Percentiles rank a stretch among this genome's conserved stretches.
These are phyloP conservation scores for Xanthoconium purpureum DNA, from an alignment of 768 basidiomycete species.

Conservation along the genomic window DNA sequence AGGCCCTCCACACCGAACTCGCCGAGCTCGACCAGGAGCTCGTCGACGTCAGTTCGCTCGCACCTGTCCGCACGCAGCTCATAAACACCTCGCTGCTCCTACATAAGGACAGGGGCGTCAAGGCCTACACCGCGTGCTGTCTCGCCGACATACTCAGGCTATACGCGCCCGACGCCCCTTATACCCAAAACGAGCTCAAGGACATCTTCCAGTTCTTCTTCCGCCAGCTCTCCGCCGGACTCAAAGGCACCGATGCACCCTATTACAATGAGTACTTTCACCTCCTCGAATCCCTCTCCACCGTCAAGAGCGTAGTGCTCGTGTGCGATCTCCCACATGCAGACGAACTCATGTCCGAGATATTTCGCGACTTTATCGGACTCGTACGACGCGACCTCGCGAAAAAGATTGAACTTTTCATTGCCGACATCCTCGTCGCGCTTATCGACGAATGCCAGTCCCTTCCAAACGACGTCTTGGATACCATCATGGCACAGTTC, in stretches of 20 bases:
- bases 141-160: conserved; percentile 90
- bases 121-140: conserved; percentile 92
- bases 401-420: conserved; percentile 81
- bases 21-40: conserved; percentile 84
- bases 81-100: conserved; percentile 76
- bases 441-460: conserved; percentile 83
- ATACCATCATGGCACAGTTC: conserved; percentile 82
- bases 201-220: conserved; percentile 99
- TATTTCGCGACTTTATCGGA: conserved; percentile 81
- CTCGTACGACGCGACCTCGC: conserved; percentile 71
- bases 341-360: conserved; percentile 78
- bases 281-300: conserved; percentile 88
- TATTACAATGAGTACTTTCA: conserved; percentile 95
- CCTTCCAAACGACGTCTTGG: conserved; percentile 76
- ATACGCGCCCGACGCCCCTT: conserved; percentile 96
- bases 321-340: conserved; percentile 87
- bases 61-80: conserved; percentile 71
- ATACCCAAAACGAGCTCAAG: conserved; percentile 81
- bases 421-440: conserved; percentile 87
- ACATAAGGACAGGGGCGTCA: conserved; percentile 95
- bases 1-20: conserved; percentile 71
- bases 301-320: conserved; percentile 92
- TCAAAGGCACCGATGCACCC: conserved; percentile 72
- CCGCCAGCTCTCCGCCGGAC: conserved; percentile 71
- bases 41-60: conserved; percentile 72